These are phyloP conservation scores for Capronia americana DNA, from an alignment of 2,329 filamentous ascomycete species.

Conservation along the genomic window DNA sequence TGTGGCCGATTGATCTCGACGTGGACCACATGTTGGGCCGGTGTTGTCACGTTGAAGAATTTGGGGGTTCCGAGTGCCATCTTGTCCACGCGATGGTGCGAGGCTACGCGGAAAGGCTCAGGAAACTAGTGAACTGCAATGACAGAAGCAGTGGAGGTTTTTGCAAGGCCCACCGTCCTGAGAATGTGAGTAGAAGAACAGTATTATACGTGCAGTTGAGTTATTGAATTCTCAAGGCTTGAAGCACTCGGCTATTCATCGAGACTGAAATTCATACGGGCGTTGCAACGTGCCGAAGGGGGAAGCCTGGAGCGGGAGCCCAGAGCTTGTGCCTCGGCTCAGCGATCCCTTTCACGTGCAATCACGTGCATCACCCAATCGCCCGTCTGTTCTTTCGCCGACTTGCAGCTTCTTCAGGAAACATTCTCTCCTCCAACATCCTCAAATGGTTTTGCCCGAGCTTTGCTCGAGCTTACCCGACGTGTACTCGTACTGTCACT, in stretches of 20 bases:
- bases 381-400: background rate
- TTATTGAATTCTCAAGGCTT: background rate
- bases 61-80: constrained; percentile 45
- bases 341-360: background rate
- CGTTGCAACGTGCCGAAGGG: background rate
- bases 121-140: no score
- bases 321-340: background rate
- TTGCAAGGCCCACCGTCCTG: background rate
- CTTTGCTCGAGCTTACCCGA: background rate
- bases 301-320: background rate
- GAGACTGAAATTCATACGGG: background rate
- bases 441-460: background rate
- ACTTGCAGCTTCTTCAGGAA: background rate
- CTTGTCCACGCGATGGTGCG: background rate
- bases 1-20: constrained; percentile 87
- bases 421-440: background rate
- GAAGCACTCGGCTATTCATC: background rate
- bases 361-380: background rate
- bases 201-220: background rate
- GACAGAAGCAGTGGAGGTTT: background rate
- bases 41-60: constrained; percentile 76
- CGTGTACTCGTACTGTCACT: background rate
- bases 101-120: background rate
- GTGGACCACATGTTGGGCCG: constrained; percentile 77
- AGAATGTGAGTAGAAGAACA: background rate